Percentiles rank a stretch among this genome's conserved stretches.
These are phyloP conservation scores for Chaetomium cochliodes DNA, from an alignment of 495 filamentous ascomycete genomes.

Conservation along the genomic window DNA sequence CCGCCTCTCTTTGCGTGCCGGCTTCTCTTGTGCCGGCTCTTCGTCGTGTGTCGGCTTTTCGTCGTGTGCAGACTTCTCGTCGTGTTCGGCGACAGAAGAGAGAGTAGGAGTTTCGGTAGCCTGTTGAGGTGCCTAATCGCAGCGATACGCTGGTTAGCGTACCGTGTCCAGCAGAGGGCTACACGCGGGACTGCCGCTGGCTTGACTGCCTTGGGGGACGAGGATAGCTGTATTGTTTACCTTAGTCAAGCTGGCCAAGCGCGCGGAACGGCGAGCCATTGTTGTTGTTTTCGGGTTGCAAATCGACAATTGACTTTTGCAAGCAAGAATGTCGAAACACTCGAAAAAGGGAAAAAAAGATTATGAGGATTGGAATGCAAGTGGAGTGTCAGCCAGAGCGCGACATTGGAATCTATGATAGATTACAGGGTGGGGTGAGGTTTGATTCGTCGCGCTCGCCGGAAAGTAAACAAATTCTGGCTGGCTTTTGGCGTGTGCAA, in stretches of 20 bases:
- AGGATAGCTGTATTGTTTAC: constrained; percentile 30
- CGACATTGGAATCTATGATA: constrained; percentile 21
- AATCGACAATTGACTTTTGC: not conserved
- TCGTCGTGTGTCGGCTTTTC: constrained; percentile 34
- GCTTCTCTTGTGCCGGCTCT: constrained; percentile 28
- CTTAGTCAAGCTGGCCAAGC: constrained; percentile 46
- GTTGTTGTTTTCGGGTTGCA: constrained; percentile 15
- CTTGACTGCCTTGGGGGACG: constrained; percentile 8
- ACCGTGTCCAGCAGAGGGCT: constrained; percentile 13
- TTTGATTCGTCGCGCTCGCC: constrained; percentile 30
- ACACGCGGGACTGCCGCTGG: not conserved
- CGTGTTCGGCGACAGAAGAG: constrained; percentile 45
- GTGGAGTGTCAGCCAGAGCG: constrained; percentile 28
- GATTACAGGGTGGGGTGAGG: constrained; percentile 23
- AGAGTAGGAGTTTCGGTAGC: constrained; percentile 34
- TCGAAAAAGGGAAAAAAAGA: not conserved
- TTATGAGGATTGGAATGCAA: constrained; percentile 30
- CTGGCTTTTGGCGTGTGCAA: constrained; percentile 5
- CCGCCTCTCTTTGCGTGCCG: constrained; percentile 33
- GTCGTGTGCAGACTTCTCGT: constrained; percentile 28
- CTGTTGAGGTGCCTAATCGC: constrained; percentile 25
- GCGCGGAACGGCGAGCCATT: constrained; percentile 52
- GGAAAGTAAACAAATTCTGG: constrained; percentile 38
- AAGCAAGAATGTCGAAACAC: not conserved
- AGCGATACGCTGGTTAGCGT: constrained; percentile 12